phyloP scores from a whole-genome alignment of 169 alveolate species.

The Plasmodium vinckei region DNA sequence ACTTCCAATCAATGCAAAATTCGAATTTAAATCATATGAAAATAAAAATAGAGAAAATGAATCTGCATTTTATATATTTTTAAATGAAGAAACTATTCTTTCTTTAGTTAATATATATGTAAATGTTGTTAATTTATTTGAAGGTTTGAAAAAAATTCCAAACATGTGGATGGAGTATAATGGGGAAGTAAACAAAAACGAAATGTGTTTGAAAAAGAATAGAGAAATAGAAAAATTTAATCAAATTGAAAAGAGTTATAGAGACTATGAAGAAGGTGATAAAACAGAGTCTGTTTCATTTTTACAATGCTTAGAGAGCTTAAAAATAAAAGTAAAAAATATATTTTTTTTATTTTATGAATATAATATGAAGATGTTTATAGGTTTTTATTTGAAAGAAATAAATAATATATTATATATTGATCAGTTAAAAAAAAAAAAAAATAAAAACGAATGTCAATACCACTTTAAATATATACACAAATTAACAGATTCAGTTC shows the following conservation, averaged over 20 bases:
- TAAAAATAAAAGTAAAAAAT: conserved; percentile 7
- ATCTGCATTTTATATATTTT: conserved; percentile 8
- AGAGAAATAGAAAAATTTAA: neutral
- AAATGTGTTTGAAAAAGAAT: too few relatives aligned
- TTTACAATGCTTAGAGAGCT: neutral
- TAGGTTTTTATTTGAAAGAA: conserved; percentile 2
- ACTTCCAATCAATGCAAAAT: neutral
- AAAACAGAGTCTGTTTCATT: neutral
- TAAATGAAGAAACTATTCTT: conserved; percentile 5
- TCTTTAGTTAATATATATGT: neutral
- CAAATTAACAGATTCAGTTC: neutral
- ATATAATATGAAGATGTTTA: conserved; percentile 12
- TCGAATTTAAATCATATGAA: neutral
- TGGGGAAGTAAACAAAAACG: neutral
- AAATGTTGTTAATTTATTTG: neutral
- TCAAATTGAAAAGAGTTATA: neutral
- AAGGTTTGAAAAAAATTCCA: neutral
- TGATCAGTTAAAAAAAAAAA: neutral
- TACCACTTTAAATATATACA: conserved; percentile 10
- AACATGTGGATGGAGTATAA: neutral
- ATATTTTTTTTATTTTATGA: conserved; percentile 9
- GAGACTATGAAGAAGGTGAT: neutral
- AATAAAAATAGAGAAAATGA: neutral
- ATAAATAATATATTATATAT: too few relatives aligned
- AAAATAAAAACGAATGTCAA: neutral